phyloP scores from a whole-genome alignment of 148 eudicot genomes.

The Spergularia marina region DNA sequence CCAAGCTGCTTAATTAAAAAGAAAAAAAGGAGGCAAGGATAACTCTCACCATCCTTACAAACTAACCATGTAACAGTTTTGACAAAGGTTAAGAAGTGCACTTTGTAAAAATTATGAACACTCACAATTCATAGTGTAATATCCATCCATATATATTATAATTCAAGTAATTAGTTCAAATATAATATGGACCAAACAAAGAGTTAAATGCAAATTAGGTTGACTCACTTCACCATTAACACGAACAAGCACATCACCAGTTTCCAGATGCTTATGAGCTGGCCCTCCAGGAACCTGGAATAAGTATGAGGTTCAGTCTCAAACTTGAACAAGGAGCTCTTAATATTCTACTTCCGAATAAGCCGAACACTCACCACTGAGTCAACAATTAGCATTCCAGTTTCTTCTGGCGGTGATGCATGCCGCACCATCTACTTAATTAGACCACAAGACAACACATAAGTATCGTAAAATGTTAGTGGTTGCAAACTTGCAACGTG shows the following conservation, averaged over 20 bases:
- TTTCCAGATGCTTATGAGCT: conserved; percentile 75
- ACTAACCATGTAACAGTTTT: conserved; percentile 1
- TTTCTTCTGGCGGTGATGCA: conserved; percentile 81
- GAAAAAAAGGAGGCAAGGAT: too few relatives aligned
- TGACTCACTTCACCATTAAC: conserved; percentile 74
- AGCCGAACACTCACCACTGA: conserved; percentile 67
- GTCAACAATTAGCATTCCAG: conserved; percentile 98
- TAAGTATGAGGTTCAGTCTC: conserved; percentile 2
- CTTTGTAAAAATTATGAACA: background rate
- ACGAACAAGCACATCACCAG: conserved; percentile 94
- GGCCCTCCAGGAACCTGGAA: conserved; percentile 98
- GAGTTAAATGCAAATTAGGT: background rate
- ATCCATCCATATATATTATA: background rate
- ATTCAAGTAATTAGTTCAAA: background rate
- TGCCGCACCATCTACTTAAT: conserved; percentile 74
- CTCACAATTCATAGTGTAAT: background rate
- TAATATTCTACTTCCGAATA: conserved; percentile 6
- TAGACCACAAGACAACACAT: conserved; percentile 14
- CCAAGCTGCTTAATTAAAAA: too few relatives aligned
- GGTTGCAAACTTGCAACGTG: background rate
- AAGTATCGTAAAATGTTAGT: conserved; percentile 1
- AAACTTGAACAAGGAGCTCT: background rate
- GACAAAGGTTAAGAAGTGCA: background rate
- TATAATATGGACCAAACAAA: background rate
- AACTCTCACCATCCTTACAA: background rate